Percentiles rank a stretch among this genome's conserved stretches.
Conservation (phyloP, 331 rosid genomes). For the Quercus phellos region DNA sequence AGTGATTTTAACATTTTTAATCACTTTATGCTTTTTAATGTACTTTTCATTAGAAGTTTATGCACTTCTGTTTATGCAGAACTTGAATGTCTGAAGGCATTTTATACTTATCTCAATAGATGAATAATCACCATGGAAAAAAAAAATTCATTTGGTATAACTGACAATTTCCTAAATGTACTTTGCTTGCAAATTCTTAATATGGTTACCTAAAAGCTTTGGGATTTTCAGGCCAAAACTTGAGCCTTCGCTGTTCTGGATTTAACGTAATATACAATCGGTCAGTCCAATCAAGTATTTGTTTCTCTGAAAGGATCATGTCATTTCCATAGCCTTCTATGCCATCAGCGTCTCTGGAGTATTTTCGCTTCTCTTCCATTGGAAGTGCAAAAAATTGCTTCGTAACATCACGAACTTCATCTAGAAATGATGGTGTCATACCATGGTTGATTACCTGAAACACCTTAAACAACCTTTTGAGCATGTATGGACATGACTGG, state of each 20-base stretch:
- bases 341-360: slow-evolving; percentile 31
- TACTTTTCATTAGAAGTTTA: no score
- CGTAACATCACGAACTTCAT: slow-evolving; percentile 34
- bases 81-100: background rate
- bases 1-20: no score
- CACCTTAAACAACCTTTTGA: background rate
- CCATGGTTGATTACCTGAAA: slow-evolving; percentile 62
- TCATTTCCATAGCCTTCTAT: slow-evolving; percentile 72
- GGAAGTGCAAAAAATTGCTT: slow-evolving; percentile 57
- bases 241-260: slow-evolving; percentile 33
- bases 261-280: slow-evolving; percentile 22
- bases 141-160: background rate
- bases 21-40: no score
- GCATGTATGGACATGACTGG: no score
- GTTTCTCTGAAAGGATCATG: slow-evolving; percentile 29
- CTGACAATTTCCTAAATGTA: background rate
- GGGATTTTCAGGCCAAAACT: slow-evolving; percentile 63
- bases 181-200: no score
- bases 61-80: background rate
- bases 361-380: slow-evolving; percentile 50
- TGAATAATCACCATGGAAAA: no score
- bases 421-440: slow-evolving; percentile 39
- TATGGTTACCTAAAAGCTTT: slow-evolving; percentile 36
- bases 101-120: background rate
- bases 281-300: slow-evolving; percentile 62